Conservation (phyloP, 192 early-diverging fungal species). For the Pecoramyces ruminantium region DNA sequence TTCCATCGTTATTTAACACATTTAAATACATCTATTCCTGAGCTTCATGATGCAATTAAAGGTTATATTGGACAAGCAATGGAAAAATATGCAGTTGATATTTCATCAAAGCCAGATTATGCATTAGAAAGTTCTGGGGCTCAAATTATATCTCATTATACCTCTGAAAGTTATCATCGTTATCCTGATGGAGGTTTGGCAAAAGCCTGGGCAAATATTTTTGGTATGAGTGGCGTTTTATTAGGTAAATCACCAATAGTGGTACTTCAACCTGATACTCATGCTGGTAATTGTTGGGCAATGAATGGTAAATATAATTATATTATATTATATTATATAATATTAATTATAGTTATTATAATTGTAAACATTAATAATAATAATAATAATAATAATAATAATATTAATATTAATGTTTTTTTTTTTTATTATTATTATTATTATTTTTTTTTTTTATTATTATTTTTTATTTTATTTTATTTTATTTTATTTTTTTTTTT, state of each 20-base stretch:
- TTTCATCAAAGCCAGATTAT: background rate
- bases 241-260: background rate
- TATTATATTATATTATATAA: too few relatives aligned
- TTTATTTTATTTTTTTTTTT: too few relatives aligned
- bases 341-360: too few relatives aligned
- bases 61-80: background rate
- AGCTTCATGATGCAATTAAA: background rate
- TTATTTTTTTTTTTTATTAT: too few relatives aligned
- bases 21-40: background rate
- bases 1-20: background rate
- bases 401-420: too few relatives aligned
- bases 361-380: too few relatives aligned
- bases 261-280: background rate
- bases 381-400: too few relatives aligned
- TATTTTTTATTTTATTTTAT: too few relatives aligned
- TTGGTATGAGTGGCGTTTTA: background rate
- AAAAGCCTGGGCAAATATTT: background rate
- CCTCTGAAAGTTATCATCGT: background rate
- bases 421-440: too few relatives aligned
- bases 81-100: background rate
- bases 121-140: background rate
- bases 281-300: background rate
- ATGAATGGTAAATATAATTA: background rate
- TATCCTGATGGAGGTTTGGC: background rate
- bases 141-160: background rate